phyloP scores from a whole-genome alignment of 1,139 yeast species.

The Magnusiomyces clavatus region DNA sequence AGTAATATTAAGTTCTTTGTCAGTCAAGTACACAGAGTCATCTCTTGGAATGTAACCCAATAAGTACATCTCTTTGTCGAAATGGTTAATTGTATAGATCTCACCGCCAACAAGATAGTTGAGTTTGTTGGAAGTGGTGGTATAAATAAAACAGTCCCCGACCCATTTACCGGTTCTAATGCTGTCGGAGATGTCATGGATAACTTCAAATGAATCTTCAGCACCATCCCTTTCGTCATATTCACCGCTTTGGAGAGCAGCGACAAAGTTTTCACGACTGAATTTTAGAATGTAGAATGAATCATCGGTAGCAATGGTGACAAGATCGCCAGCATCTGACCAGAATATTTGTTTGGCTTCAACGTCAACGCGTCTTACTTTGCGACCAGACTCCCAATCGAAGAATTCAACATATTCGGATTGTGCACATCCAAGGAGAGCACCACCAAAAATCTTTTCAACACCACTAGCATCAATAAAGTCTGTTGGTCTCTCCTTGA shows the following conservation, averaged over 20 bases:
- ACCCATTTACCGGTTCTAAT: conserved; percentile 90
- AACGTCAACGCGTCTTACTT: conserved; percentile 80
- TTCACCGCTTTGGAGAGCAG: conserved; percentile 48
- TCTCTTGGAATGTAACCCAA: conserved; percentile 88
- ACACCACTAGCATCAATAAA: conserved; percentile 54
- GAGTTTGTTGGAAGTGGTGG: conserved; percentile 77
- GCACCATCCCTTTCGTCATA: conserved; percentile 80
- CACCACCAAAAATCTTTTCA: conserved; percentile 79
- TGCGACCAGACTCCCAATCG: conserved; percentile 84
- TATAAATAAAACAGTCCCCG: conserved; percentile 92
- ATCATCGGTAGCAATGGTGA: conserved; percentile 67
- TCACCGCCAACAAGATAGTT: conserved; percentile 95
- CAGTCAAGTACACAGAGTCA: conserved; percentile 81
- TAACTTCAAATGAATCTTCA: conserved; percentile 76
- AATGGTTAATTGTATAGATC: conserved; percentile 85
- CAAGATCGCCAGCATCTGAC: conserved; percentile 90
- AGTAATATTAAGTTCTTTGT: conserved; percentile 77
- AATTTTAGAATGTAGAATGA: conserved; percentile 76
- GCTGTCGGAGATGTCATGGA: conserved; percentile 72
- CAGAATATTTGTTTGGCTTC: conserved; percentile 66
- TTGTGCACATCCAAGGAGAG: conserved; percentile 66
- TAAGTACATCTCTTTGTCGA: conserved; percentile 79
- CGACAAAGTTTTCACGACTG: conserved; percentile 58
- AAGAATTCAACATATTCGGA: conserved; percentile 70
- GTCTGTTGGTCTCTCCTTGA: conserved; percentile 63